These are phyloP conservation scores for Kodamaea arcana DNA, from an alignment of 1,139 yeast genomes.

Conservation along the genomic window DNA sequence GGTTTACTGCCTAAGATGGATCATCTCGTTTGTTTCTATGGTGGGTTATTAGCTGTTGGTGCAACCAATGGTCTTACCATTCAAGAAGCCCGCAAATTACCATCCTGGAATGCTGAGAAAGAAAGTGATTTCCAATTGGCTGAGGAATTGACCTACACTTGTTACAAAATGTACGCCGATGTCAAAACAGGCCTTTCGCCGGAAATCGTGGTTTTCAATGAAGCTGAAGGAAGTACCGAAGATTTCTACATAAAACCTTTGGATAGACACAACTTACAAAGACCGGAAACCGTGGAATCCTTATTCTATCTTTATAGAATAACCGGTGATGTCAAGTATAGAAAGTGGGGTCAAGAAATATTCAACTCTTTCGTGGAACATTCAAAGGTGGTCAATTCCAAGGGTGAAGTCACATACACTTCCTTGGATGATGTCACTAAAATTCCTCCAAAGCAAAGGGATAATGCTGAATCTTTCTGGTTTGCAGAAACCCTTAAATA, in stretches of 20 bases:
- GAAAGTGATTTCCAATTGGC: conserved; percentile 63
- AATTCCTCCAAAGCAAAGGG: conserved; percentile 50
- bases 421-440: conserved; percentile 62
- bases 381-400: conserved; percentile 46
- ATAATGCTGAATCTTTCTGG: conserved; percentile 93
- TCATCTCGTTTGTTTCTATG: conserved; percentile 88
- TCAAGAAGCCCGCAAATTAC: conserved; percentile 43
- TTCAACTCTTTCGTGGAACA: conserved; percentile 66
- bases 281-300: conserved; percentile 94
- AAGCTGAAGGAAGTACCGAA: conserved; percentile 20
- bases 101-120: conserved; percentile 34
- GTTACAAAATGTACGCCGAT: conserved; percentile 77
- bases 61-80: conserved; percentile 73
- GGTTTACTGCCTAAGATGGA: conserved; percentile 79
- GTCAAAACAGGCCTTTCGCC: conserved; percentile 79
- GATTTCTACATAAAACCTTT: conserved; percentile 68
- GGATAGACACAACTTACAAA: conserved; percentile 81
- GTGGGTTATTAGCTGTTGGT: conserved; percentile 86
- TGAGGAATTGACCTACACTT: conserved; percentile 71
- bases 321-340: conserved; percentile 76
- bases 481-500: conserved; percentile 90
- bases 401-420: conserved; percentile 59
- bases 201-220: conserved; percentile 80
- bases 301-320: conserved; percentile 75
- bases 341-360: conserved; percentile 89